Evolutionary conservation across 176 grass and related monocot species (phyloP).

Genomic region (Cenchrus americanus): DNA sequence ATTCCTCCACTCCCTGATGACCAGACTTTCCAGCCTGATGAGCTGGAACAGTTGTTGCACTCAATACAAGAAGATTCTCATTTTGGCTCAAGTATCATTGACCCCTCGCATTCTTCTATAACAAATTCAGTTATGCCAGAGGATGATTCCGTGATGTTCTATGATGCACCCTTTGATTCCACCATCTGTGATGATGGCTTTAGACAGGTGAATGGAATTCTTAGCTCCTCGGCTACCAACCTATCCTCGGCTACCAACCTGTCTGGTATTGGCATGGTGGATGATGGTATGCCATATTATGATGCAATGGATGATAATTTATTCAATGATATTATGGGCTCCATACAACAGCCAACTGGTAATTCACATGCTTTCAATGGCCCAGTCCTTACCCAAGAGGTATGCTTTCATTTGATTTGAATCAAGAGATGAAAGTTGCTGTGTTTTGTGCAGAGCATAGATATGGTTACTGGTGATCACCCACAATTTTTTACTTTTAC

Average conservation of each 20-base stretch:
- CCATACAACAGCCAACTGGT: slow-evolving; percentile 46
- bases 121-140: slow-evolving; percentile 52
- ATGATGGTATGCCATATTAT: slow-evolving; percentile 65
- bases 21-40: slow-evolving; percentile 44
- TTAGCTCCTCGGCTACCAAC: slow-evolving; percentile 48
- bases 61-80: slow-evolving; percentile 48
- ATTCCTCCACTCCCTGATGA: slow-evolving; percentile 42
- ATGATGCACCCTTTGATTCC: slow-evolving; percentile 66
- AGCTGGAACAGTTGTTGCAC: slow-evolving; percentile 48
- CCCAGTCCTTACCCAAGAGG: slow-evolving; percentile 56
- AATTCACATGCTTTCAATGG: slow-evolving; percentile 43
- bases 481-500: slow-evolving; percentile 58
- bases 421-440: slow-evolving; percentile 23
- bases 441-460: slow-evolving; percentile 31
- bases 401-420: slow-evolving; percentile 40
- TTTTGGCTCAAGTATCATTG: slow-evolving; percentile 37
- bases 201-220: slow-evolving; percentile 49
- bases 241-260: slow-evolving; percentile 45
- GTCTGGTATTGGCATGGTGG: slow-evolving; percentile 57
- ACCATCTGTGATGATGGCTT: slow-evolving; percentile 52
- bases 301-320: slow-evolving; percentile 76
- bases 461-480: slow-evolving; percentile 46
- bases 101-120: slow-evolving; percentile 19
- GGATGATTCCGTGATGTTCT: slow-evolving; percentile 54
- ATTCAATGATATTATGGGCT: slow-evolving; percentile 55